phyloP scores from a whole-genome alignment of 2,329 filamentous ascomycete species.

The Cephalotrichum gorgonifer region DNA sequence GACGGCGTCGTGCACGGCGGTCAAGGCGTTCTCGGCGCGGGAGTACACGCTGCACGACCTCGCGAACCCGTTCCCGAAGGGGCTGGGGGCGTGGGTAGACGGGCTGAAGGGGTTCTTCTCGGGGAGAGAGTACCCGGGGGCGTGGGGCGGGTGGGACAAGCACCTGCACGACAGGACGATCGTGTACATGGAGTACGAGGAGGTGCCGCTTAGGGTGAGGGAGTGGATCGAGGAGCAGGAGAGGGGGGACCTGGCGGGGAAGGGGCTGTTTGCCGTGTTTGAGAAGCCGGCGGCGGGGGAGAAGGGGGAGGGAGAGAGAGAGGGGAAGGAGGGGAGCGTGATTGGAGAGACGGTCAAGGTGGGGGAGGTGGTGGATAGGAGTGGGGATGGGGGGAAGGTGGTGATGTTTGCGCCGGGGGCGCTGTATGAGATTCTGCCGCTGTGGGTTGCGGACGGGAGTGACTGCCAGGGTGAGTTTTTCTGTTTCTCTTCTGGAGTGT shows the following conservation, averaged over 20 bases:
- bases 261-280: constrained; percentile 30
- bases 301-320: constrained; percentile 23
- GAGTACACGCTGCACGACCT: constrained; percentile 35
- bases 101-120: constrained; percentile 29
- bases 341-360: constrained; percentile 25
- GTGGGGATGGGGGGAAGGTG: constrained; percentile 21
- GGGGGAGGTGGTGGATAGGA: constrained; percentile 16
- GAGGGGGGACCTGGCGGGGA: constrained; percentile 18
- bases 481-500: neutral
- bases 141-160: constrained; percentile 40
- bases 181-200: constrained; percentile 33
- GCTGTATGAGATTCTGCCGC: constrained; percentile 35
- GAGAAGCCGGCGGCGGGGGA: constrained; percentile 24
- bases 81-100: constrained; percentile 26
- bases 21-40: constrained; percentile 22
- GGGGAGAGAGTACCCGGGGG: constrained; percentile 34
- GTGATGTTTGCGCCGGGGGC: constrained; percentile 44
- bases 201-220: constrained; percentile 30
- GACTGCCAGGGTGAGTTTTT: constrained; percentile 28
- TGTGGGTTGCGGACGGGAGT: constrained; percentile 34
- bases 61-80: constrained; percentile 22
- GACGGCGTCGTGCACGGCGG: constrained; percentile 21
- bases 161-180: constrained; percentile 38
- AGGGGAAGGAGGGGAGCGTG: too few relatives aligned
- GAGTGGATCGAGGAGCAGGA: constrained; percentile 38